These are phyloP conservation scores for Pseudomicrostroma phylloplanum DNA, from an alignment of 1,284 basidiomycete species.

Conservation along the genomic window DNA sequence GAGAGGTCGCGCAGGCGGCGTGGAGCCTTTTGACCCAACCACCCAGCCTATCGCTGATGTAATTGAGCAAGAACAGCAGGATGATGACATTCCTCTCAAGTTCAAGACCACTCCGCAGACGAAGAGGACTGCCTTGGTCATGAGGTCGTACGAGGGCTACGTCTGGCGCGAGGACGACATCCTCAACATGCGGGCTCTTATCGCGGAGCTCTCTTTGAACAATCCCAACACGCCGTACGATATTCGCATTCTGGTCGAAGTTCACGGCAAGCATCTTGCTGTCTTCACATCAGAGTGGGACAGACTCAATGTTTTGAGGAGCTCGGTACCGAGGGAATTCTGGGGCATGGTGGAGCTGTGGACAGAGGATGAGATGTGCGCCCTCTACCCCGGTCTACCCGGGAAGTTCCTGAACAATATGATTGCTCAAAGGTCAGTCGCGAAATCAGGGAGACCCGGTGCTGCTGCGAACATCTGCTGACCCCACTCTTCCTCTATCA, in stretches of 20 bases:
- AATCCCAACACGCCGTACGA: constrained; percentile 50
- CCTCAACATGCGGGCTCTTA: constrained; percentile 49
- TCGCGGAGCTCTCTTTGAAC: constrained; percentile 50
- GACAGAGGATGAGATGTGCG: constrained; percentile 49
- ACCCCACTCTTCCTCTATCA: background rate
- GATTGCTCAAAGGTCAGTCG: constrained; percentile 39
- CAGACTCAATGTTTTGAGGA: constrained; percentile 45
- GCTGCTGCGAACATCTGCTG: background rate
- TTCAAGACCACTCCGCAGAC: constrained; percentile 41
- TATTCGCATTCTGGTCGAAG: constrained; percentile 50
- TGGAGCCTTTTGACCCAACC: constrained; percentile 20
- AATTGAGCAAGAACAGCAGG: constrained; percentile 14
- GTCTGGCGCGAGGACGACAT: constrained; percentile 51
- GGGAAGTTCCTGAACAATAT: constrained; percentile 50
- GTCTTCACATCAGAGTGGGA: constrained; percentile 51
- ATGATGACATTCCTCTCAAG: constrained; percentile 13
- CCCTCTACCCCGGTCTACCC: constrained; percentile 47
- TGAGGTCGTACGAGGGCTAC: constrained; percentile 49
- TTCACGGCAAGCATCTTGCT: constrained; percentile 43
- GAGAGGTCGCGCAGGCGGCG: constrained; percentile 39
- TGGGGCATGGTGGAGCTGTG: constrained; percentile 51
- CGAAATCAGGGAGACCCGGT: background rate
- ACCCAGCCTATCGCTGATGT: constrained; percentile 17
- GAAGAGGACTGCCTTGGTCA: constrained; percentile 47
- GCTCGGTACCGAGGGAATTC: constrained; percentile 48